Conservation (phyloP, 257 asterid genomes). For the Solanum tarapatanum region DNA sequence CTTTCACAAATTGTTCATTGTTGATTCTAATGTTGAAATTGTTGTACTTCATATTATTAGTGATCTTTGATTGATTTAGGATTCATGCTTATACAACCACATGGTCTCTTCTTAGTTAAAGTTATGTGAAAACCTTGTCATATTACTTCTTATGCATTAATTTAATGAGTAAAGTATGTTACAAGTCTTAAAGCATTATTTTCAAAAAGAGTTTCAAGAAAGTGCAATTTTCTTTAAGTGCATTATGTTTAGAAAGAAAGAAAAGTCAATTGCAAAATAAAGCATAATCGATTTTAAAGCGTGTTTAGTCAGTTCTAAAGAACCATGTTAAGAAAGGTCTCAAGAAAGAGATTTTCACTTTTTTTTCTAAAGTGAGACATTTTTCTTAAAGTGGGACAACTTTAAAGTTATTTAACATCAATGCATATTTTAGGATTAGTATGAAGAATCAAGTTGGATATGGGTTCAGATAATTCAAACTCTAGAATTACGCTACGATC, state of each 20-base stretch:
- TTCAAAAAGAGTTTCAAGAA: not conserved
- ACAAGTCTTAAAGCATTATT: not conserved
- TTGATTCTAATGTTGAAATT: too few relatives aligned
- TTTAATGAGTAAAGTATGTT: not conserved
- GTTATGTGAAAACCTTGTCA: not conserved
- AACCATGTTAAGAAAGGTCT: not conserved
- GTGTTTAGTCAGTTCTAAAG: not conserved
- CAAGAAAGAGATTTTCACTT: not conserved
- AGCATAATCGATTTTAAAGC: not conserved
- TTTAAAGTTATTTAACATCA: too few relatives aligned
- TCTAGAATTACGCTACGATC: too few relatives aligned
- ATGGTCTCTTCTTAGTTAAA: not conserved
- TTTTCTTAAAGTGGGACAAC: too few relatives aligned
- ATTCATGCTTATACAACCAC: not conserved
- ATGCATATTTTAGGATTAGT: too few relatives aligned
- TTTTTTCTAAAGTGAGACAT: too few relatives aligned
- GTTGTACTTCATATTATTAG: not conserved
- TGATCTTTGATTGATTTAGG: not conserved
- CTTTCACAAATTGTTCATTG: too few relatives aligned
- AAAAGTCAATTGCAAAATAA: too few relatives aligned
- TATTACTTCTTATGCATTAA: not conserved
- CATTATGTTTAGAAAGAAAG: too few relatives aligned
- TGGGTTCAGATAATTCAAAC: too few relatives aligned
- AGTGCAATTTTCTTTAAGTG: too few relatives aligned
- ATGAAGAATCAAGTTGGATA: too few relatives aligned